Conservation (phyloP, 371 early-diverging fungal genomes). For the Apophysomyces variabilis region DNA sequence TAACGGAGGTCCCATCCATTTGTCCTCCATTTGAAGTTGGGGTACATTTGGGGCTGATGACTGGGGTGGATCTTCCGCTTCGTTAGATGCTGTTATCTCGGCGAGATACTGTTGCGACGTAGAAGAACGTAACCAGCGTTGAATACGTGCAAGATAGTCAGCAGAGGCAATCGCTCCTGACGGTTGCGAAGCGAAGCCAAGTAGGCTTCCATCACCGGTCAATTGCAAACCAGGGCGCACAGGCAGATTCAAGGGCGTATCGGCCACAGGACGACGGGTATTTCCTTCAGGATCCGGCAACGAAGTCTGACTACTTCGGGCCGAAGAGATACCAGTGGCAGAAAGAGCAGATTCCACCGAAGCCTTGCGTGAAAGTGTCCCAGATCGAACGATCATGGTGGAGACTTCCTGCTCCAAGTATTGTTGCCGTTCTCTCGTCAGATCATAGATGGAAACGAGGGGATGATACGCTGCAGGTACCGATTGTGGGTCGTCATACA, state of each 20-base stretch:
- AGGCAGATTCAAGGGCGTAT: slow-evolving; percentile 17
- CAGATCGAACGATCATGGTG: slow-evolving; percentile 11
- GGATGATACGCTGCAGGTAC: slow-evolving; percentile 66
- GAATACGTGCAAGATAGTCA: slow-evolving; percentile 44
- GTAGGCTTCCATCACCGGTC: slow-evolving; percentile 23
- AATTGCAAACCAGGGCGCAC: slow-evolving; percentile 23
- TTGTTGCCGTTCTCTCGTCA: slow-evolving; percentile 77
- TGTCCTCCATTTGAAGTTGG: not conserved
- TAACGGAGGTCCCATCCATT: not conserved
- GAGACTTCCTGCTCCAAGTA: slow-evolving; percentile 46
- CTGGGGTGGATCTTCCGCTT: slow-evolving; percentile 4
- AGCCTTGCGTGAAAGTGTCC: slow-evolving; percentile 36
- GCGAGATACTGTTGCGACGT: slow-evolving; percentile 44
- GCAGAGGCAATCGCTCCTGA: slow-evolving; percentile 36
- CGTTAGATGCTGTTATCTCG: slow-evolving; percentile 8
- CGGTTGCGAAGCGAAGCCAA: slow-evolving; percentile 37
- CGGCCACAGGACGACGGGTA: slow-evolving; percentile 6
- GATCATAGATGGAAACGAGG: slow-evolving; percentile 82
- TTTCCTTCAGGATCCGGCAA: slow-evolving; percentile 25
- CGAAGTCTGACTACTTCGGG: slow-evolving; percentile 44
- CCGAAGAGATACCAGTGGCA: slow-evolving; percentile 31
- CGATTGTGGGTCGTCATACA: slow-evolving; percentile 50
- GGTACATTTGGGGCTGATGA: not conserved
- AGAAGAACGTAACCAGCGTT: slow-evolving; percentile 52
- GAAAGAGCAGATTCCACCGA: slow-evolving; percentile 41